Evolutionary conservation across 176 grass and related monocot species (phyloP).

Genomic region (Triticum turgidum): DNA sequence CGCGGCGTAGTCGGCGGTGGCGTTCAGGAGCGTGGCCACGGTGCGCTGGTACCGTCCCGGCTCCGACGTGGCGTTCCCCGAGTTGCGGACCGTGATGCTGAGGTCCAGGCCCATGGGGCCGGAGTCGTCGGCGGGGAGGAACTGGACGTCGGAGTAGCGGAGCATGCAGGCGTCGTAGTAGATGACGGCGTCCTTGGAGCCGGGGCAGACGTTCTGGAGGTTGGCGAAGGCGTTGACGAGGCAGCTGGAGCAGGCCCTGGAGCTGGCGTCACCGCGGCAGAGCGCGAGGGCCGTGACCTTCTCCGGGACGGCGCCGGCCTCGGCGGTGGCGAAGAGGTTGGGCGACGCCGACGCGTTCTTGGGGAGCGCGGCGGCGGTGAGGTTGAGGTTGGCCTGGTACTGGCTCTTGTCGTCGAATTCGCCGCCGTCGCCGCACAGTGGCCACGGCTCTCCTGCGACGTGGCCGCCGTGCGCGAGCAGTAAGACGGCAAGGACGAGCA

Average conservation of each 20-base stretch:
- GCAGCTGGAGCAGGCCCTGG: neutral
- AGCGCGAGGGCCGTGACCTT: conserved; percentile 23
- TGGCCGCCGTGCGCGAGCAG: neutral
- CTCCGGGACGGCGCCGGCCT: conserved; percentile 3
- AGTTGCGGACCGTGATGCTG: neutral
- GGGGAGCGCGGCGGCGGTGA: conserved; percentile 10
- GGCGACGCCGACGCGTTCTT: conserved; percentile 11
- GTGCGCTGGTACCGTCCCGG: neutral
- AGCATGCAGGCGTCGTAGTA: conserved; percentile 32
- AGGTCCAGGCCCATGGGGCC: neutral
- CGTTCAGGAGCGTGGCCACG: neutral
- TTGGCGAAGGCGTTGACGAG: conserved; percentile 6
- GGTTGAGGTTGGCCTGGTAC: conserved; percentile 30
- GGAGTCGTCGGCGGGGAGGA: neutral
- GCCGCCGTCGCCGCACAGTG: neutral
- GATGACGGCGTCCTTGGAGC: neutral
- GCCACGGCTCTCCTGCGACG: neutral
- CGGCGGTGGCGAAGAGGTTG: conserved; percentile 22
- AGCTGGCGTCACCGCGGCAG: conserved; percentile 43
- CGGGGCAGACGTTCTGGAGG: neutral
- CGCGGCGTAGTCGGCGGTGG: neutral
- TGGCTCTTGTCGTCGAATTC: conserved; percentile 33
- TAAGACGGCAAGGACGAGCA: neutral
- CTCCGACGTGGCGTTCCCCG: neutral
- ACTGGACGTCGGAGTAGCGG: conserved; percentile 17